These are phyloP conservation scores for Leccinum pallidistipes DNA, from an alignment of 1,284 basidiomycete genomes.

Conservation along the genomic window DNA sequence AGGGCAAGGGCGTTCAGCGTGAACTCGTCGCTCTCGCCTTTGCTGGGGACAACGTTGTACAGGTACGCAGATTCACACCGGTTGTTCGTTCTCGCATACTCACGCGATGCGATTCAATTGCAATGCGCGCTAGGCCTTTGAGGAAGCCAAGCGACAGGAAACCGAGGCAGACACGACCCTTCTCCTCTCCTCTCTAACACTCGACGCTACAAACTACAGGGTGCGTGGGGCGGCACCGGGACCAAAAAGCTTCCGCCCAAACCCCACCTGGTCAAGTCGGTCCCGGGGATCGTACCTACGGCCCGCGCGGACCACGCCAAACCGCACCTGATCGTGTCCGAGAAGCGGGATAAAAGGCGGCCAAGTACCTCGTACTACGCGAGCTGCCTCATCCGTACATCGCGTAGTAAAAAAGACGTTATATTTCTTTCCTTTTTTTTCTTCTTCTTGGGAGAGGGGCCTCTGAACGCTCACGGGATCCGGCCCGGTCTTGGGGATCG, in stretches of 20 bases:
- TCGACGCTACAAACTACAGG: constrained; percentile 47
- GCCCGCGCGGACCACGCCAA: constrained; percentile 84
- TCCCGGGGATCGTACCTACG: constrained; percentile 76
- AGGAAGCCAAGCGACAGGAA: constrained; percentile 76
- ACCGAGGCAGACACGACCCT: constrained; percentile 85
- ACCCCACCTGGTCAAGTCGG: constrained; percentile 72
- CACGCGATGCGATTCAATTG: not conserved
- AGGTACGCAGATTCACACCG: not conserved
- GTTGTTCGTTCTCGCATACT: not conserved
- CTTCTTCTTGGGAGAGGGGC: no score
- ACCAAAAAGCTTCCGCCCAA: constrained; percentile 57
- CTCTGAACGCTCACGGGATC: not conserved
- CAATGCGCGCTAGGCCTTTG: constrained; percentile 66
- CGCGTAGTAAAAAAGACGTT: constrained; percentile 69
- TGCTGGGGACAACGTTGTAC: no score
- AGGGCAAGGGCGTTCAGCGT: no score
- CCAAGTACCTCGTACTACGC: constrained; percentile 77
- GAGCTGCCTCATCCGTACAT: constrained; percentile 96
- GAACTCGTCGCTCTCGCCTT: no score
- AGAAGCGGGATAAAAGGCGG: constrained; percentile 91
- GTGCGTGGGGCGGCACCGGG: constrained; percentile 89
- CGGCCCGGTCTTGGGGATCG: not conserved
- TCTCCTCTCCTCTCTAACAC: constrained; percentile 24
- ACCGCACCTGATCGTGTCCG: constrained; percentile 90
- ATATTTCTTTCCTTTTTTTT: not conserved